Base-by-base conservation (phyloP, 2,329 filamentous ascomycete species). In the Cercospora sp. region DNA sequence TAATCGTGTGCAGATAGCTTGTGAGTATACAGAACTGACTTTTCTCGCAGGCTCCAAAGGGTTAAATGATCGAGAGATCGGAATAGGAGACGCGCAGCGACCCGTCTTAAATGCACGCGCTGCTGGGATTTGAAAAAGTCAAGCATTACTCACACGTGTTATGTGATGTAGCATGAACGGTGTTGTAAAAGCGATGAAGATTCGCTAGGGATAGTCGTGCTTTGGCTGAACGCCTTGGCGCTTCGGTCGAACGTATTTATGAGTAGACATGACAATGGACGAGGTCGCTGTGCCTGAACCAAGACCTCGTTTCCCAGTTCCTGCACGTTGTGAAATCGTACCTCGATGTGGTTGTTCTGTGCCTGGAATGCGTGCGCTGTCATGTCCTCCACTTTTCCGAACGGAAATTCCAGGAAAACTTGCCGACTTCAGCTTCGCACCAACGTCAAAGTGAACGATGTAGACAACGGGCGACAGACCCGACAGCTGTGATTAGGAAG, bases 31-130 rank as follows among this genome's bases (percentile, higher is more conserved):
- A 51, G 3, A 28, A 31, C 48, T 57, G 20, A 63, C 39, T 8
- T 53, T 10, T 7, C 8, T 42, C 26, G 39, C 51, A 64, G 62
- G 92, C 92, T 82, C 89, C 91, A 82, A 83, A 79, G 70, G 68
- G 70, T 69, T 72, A 72, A 70, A 60, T 36, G 59, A 53, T 69
- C 69, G 70, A 69, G 42, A 20, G 36, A 48, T 48, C 62, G 20
- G 51, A 53, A 58, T 59, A 39, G 45, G 64, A 63, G 63, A 58
- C 61, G 69, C 68, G 65, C 68, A 67, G 68, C 68, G 65, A 67
- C 63, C 36, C 60, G 64, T 65, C 61, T 64, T 26, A 39, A 51
- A 68, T 58, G 64, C 60, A 64, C 67, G 65, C 68, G 60, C 63
- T 70, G 57, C 60, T 65, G 66, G 55, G 48, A 68, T 55, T 23